These are phyloP conservation scores for Amanita exitialis DNA, from an alignment of 768 basidiomycete species.

Conservation along the genomic window DNA sequence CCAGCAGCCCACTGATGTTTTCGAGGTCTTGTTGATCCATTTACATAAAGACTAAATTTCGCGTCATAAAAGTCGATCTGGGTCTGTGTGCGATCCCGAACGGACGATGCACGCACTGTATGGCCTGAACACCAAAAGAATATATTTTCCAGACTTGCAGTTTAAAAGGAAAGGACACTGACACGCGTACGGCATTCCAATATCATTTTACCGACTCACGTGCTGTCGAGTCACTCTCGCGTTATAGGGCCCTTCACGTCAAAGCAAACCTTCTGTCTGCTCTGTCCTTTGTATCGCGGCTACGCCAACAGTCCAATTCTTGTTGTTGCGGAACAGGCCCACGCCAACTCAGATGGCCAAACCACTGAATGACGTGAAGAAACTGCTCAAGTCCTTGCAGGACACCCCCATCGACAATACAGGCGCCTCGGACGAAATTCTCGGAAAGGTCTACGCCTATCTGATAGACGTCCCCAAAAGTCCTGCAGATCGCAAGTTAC, in stretches of 20 bases:
- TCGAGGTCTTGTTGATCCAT: slow-evolving; percentile 5
- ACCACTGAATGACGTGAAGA: slow-evolving; percentile 25
- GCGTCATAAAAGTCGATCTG: not conserved
- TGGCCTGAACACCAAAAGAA: too few species aligned
- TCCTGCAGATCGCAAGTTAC: slow-evolving; percentile 30
- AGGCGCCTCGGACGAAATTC: slow-evolving; percentile 34
- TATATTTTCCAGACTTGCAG: too few species aligned
- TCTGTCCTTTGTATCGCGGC: not conserved
- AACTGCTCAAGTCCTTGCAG: slow-evolving; percentile 43
- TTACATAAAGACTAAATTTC: not conserved
- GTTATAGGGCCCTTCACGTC: too few species aligned
- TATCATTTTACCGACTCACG: slow-evolving; percentile 1
- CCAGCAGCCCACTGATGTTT: slow-evolving; percentile 2
- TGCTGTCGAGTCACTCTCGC: not conserved
- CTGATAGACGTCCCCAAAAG: slow-evolving; percentile 36
- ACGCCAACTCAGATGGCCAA: slow-evolving; percentile 1
- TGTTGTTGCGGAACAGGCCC: not conserved
- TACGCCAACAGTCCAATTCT: too few species aligned
- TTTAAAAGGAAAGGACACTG: too few species aligned
- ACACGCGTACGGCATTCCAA: too few species aligned
- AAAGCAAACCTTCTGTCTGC: not conserved
- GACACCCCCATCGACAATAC: slow-evolving; percentile 46
- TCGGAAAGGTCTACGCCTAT: slow-evolving; percentile 41
- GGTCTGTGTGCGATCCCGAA: too few species aligned
- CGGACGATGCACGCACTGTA: too few species aligned